phyloP scores from a whole-genome alignment of 139 green algal genomes.

The Chlorella sp. region DNA sequence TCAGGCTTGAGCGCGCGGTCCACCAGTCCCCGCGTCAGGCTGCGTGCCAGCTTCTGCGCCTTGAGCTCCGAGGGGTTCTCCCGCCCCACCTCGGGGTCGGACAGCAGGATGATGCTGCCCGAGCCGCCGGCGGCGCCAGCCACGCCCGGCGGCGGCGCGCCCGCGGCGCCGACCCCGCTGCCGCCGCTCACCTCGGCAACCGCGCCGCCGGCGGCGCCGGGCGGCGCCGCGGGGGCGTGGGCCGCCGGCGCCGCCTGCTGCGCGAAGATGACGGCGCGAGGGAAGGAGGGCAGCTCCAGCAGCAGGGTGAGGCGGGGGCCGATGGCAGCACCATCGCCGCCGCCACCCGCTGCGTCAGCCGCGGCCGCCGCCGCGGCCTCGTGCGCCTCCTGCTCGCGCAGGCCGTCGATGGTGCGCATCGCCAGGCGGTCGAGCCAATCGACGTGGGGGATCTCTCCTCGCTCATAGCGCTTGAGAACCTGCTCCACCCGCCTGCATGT shows the following conservation, averaged over 20 bases:
- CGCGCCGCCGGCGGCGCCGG: not conserved
- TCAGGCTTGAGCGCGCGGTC: conserved; percentile 87
- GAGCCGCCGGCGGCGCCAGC: not conserved
- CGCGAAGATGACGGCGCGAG: conserved; percentile 86
- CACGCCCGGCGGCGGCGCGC: not conserved
- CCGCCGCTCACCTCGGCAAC: conserved; percentile 27
- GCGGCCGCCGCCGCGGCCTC: not conserved
- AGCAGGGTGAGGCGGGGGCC: conserved; percentile 33
- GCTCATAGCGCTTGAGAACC: conserved; percentile 69
- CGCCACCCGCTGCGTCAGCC: not conserved
- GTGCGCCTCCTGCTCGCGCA: conserved; percentile 29
- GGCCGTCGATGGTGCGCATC: conserved; percentile 42
- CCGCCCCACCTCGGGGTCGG: conserved; percentile 77
- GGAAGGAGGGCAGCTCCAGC: conserved; percentile 82
- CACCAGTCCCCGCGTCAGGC: conserved; percentile 63
- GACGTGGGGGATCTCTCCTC: conserved; percentile 76
- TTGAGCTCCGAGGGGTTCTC: conserved; percentile 92
- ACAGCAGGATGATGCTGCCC: conserved; percentile 43
- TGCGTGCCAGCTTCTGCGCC: conserved; percentile 90
- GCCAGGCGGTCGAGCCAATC: conserved; percentile 87
- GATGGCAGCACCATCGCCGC: not conserved
- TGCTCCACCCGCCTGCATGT: conserved; percentile 64
- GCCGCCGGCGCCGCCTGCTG: conserved; percentile 36
- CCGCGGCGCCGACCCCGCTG: conserved; percentile 9
- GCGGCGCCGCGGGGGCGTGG: not conserved